These are phyloP conservation scores for Beauveria varroae DNA, from an alignment of 2,329 filamentous ascomycete species.

Conservation along the genomic window DNA sequence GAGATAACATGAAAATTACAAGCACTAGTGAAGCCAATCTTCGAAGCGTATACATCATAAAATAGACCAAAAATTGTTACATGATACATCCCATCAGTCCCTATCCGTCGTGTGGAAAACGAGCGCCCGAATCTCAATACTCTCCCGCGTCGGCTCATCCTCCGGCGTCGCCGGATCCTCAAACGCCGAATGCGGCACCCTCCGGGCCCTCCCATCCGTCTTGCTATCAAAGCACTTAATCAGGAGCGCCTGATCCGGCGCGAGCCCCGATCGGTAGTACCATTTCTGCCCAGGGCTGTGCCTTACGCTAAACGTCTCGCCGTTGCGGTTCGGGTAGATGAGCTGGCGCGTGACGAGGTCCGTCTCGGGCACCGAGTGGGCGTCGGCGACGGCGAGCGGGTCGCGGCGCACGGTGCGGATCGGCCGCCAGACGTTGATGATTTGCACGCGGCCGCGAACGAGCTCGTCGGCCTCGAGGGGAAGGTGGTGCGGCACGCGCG, in stretches of 20 bases:
- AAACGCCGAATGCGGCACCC: conserved; percentile 51
- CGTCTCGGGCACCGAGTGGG: conserved; percentile 38
- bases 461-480: conserved; percentile 37
- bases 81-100: conserved; percentile 16
- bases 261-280: conserved; percentile 45
- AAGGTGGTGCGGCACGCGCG: conserved; percentile 31
- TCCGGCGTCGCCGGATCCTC: conserved; percentile 31
- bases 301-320: conserved; percentile 42
- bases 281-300: conserved; percentile 37
- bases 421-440: conserved; percentile 48
- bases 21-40: background rate
- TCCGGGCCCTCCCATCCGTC: conserved; percentile 42
- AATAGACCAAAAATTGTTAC: background rate
- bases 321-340: conserved; percentile 42
- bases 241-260: conserved; percentile 45
- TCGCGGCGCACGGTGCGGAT: conserved; percentile 44
- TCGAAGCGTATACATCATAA: background rate
- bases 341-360: conserved; percentile 42
- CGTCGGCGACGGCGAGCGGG: conserved; percentile 46
- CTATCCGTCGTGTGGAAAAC: conserved; percentile 41
- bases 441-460: conserved; percentile 37
- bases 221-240: conserved; percentile 58
- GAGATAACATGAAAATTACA: background rate
- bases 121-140: conserved; percentile 48
- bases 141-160: conserved; percentile 45